A percentile compares a stretch with the other conserved stretches of the same genome.
Evolutionary conservation across 805 yeast species (phyloP).

Genomic region (Candida corydali): DNA sequence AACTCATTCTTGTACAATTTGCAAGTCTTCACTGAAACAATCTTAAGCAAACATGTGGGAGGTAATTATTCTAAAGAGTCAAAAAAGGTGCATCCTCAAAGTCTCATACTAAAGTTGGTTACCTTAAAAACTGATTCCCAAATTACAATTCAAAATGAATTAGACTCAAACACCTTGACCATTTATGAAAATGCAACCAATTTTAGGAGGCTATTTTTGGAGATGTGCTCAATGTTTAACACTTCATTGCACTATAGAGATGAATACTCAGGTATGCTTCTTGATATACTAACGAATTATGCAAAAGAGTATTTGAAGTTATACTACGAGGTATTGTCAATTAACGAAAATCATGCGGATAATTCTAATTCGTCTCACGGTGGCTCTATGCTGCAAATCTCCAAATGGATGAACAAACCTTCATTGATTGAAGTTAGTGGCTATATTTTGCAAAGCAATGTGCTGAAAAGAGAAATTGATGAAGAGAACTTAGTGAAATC

Average conservation of each 20-base stretch:
- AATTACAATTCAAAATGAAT: constrained; percentile 2
- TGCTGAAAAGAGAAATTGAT: constrained; percentile 9
- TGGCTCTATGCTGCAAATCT: constrained; percentile 23
- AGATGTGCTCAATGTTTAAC: constrained; percentile 50
- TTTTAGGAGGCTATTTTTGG: constrained; percentile 44
- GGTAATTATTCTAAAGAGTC: constrained; percentile 8
- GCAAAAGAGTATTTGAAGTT: constrained; percentile 28
- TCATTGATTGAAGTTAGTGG: constrained; percentile 22
- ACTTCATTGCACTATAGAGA: constrained; percentile 56
- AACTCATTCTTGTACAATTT: constrained; percentile 55
- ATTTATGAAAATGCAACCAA: constrained; percentile 42
- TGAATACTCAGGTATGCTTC: constrained; percentile 46
- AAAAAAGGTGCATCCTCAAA: constrained; percentile 5
- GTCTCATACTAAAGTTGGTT: constrained; percentile 26
- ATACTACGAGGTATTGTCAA: constrained; percentile 33
- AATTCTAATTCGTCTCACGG: constrained; percentile 1
- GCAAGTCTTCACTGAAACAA: constrained; percentile 47
- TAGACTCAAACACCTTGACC: constrained; percentile 6
- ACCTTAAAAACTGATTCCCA: constrained; percentile 22
- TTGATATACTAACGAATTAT: constrained; percentile 36
- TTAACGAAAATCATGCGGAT: constrained; percentile 15
- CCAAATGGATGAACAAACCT: constrained; percentile 30
- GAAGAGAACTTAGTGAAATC: constrained; percentile 16
- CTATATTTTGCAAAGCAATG: constrained; percentile 3
- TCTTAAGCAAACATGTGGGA: constrained; percentile 44